Conservation (phyloP, 2,329 filamentous ascomycete species). For the Cladobotryum mycophilum region DNA sequence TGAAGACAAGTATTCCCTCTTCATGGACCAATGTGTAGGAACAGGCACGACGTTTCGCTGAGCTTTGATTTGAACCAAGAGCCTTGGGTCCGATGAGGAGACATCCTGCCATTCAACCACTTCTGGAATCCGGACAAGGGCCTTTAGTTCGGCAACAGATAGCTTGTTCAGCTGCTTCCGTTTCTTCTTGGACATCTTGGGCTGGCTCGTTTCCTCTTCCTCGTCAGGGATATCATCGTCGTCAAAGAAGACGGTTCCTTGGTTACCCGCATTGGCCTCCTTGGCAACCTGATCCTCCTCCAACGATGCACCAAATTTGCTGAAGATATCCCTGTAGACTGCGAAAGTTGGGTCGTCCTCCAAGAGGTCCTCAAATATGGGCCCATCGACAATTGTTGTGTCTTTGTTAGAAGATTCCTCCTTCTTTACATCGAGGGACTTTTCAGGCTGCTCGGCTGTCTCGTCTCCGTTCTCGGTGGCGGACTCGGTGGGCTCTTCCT, state of each 20-base stretch:
- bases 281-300: constrained; percentile 58
- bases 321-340: constrained; percentile 77
- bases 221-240: constrained; percentile 83
- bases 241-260: constrained; percentile 79
- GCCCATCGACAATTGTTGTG: constrained; percentile 38
- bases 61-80: constrained; percentile 91
- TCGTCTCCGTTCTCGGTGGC: constrained; percentile 1
- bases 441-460: constrained; percentile 1
- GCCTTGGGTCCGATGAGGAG: constrained; percentile 78
- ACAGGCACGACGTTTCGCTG: constrained; percentile 95
- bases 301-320: constrained; percentile 64
- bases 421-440: constrained; percentile 12
- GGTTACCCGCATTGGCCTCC: constrained; percentile 63
- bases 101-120: constrained; percentile 97
- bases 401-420: constrained; percentile 27
- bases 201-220: constrained; percentile 61
- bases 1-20: constrained; percentile 93
- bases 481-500: neutral
- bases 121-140: constrained; percentile 82
- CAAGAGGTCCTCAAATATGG: constrained; percentile 53
- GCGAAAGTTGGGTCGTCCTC: constrained; percentile 72
- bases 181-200: constrained; percentile 89
- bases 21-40: constrained; percentile 88
- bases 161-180: constrained; percentile 86
- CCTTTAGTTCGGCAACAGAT: constrained; percentile 92